phyloP scores from a whole-genome alignment of 1,284 basidiomycete genomes.

The Ganoderma sp. region DNA sequence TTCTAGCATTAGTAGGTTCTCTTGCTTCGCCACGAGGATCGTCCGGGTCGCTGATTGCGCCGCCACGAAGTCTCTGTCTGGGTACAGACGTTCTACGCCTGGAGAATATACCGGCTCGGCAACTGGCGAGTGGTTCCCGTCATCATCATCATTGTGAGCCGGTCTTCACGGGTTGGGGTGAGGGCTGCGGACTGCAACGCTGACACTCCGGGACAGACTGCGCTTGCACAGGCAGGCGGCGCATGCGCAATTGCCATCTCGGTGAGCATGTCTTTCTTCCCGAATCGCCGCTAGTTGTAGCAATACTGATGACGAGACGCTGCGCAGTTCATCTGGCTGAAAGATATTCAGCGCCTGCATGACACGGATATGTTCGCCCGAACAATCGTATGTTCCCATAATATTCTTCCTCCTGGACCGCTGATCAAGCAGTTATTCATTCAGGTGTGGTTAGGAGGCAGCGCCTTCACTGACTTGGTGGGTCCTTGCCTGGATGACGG shows the following conservation, averaged over 20 bases:
- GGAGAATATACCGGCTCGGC: conserved; percentile 17
- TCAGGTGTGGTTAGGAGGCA: conserved; percentile 18
- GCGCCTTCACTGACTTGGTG: conserved; percentile 18
- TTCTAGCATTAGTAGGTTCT: conserved; percentile 13
- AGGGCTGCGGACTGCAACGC: background rate
- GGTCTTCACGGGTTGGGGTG: background rate
- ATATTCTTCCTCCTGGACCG: background rate
- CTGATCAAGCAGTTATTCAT: background rate
- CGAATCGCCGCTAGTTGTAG: background rate
- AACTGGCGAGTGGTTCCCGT: conserved; percentile 12
- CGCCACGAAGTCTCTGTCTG: conserved; percentile 10
- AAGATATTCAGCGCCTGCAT: conserved; percentile 14
- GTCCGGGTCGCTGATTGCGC: background rate
- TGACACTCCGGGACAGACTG: conserved; percentile 9
- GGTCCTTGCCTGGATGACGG: background rate
- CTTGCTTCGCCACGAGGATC: background rate
- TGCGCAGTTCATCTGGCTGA: conserved; percentile 14
- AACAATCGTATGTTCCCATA: conserved; percentile 9
- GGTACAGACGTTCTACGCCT: conserved; percentile 18
- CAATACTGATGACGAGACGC: background rate
- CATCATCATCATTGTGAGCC: conserved; percentile 14
- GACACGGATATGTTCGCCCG: conserved; percentile 16
- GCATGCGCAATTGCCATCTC: conserved; percentile 18
- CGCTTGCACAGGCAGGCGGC: conserved; percentile 14
- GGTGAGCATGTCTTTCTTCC: background rate